Evolutionary conservation across 2,329 filamentous ascomycete genomes (phyloP), one percentile per base, ranked within the genome.

Genomic region (Thyridium curvatum): DNA sequence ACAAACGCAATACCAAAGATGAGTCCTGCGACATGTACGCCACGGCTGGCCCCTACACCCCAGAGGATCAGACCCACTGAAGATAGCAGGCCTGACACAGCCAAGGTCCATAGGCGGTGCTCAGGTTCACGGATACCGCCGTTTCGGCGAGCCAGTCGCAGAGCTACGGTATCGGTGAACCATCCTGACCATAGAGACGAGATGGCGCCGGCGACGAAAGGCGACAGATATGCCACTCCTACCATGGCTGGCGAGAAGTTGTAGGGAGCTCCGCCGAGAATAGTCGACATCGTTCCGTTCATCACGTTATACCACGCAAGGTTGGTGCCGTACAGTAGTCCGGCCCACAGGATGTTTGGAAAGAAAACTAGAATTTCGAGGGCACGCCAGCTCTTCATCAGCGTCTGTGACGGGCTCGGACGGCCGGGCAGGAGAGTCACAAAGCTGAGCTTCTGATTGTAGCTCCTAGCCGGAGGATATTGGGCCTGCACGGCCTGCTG

Each of bases 11-110:
- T 60, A 0, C 59, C 63, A 34, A 65, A 49, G 5, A 65, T 53
- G 15, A 62, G 54, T 6, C 62, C 65, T 30, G 61, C 58, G 60
- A 62, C 69, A 37, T 68, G 64, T 4, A 67, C 47, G 4, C 50
- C 37, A 37, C 64, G 50, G 32, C 60, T 59, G 3, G 66, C 65
- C 4, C 69, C 69, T 1, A 72, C 66, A 26, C 70, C 70, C 68
- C 68, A 72, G 4, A 69, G 45, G 35, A 72, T 61, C 14, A 72
- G 54, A 2, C 64, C 65, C 15, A 53, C 56, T 1, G 62, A 59
- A 0, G 65, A 53, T 13, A 71, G 45, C 12, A 71, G 26, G 4
- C 59, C 43, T 4, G 60, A 62, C 0, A 59, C 14, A 8, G 32
- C 30, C 2, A 56, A 37, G 3, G 46, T 36, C 49, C 49, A 52